A percentile compares a stretch with the other conserved stretches of the same genome.
Conservation (phyloP, 148 eudicot genomes). For the Rhododendron molle region DNA sequence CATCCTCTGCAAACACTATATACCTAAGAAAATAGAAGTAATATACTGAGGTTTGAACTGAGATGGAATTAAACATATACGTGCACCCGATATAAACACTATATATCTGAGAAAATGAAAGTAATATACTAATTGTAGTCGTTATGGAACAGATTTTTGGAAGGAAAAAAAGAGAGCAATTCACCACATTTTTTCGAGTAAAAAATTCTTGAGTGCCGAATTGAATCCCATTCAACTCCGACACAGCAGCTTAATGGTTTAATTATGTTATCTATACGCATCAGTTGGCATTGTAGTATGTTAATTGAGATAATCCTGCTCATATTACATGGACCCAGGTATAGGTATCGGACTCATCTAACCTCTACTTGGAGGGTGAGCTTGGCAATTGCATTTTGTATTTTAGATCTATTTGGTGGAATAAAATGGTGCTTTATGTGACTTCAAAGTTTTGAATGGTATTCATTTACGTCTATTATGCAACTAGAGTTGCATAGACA, state of each 20-base stretch:
- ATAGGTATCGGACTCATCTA: neutral
- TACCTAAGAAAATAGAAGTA: too few species aligned
- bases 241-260: neutral
- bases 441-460: neutral
- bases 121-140: neutral
- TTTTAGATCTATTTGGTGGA: neutral
- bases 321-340: neutral
- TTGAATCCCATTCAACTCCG: neutral
- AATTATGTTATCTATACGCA: neutral
- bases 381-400: neutral
- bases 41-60: neutral
- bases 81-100: neutral
- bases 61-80: neutral
- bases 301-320: neutral
- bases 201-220: neutral
- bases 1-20: too few species aligned
- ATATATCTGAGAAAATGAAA: too few species aligned
- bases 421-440: neutral
- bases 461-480: neutral
- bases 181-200: neutral
- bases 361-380: neutral
- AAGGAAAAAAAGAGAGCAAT: neutral
- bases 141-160: neutral
- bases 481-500: neutral
- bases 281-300: neutral